phyloP scores from a whole-genome alignment of 2,329 filamentous ascomycete genomes.

The Aspergillus oerlinghausenensis region DNA sequence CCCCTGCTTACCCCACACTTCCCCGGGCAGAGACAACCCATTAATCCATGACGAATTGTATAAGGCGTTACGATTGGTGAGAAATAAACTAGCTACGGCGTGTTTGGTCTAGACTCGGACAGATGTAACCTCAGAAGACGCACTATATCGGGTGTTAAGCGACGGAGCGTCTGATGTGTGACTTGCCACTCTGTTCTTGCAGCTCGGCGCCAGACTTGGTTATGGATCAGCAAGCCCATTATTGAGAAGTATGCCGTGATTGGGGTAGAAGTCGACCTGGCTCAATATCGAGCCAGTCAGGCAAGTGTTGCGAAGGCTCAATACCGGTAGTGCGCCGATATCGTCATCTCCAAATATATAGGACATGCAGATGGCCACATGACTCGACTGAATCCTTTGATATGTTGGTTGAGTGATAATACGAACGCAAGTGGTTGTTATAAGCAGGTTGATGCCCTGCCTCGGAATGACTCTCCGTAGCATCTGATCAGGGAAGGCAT shows the following conservation, averaged over 20 bases:
- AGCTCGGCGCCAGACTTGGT: neutral
- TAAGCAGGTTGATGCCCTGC: neutral
- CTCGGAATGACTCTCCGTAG: neutral
- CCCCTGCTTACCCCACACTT: neutral
- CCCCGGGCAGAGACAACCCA: neutral
- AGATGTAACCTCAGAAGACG: neutral
- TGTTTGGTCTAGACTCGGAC: neutral
- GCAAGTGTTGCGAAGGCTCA: neutral
- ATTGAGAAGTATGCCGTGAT: neutral
- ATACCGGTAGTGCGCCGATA: no score
- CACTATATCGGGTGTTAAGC: neutral
- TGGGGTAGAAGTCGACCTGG: no score
- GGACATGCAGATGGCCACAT: neutral
- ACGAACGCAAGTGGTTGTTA: neutral
- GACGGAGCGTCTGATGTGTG: neutral
- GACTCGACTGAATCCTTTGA: neutral
- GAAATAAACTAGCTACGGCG: neutral
- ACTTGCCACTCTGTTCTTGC: neutral
- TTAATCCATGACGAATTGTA: neutral
- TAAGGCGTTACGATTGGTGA: neutral
- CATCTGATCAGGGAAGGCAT: neutral
- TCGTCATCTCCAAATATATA: neutral
- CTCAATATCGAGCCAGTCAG: neutral
- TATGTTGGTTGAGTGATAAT: neutral
- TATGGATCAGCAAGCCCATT: neutral